Percentiles rank a stretch among this genome's conserved stretches.
phyloP scores from a whole-genome alignment of 2,329 filamentous ascomycete species.

The Fusarium longipes region DNA sequence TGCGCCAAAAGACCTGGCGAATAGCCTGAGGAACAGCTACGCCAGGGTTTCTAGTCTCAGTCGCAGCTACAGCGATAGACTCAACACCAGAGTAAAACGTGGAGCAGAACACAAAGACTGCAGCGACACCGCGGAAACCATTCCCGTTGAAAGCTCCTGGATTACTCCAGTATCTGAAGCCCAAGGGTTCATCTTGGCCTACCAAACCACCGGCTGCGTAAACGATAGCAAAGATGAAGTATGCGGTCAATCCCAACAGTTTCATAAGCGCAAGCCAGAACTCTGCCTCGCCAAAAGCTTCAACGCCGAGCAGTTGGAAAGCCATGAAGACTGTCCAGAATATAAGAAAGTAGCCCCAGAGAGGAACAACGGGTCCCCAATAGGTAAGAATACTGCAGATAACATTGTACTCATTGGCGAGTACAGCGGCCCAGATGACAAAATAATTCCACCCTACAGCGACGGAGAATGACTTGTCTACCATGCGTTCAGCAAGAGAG shows the following conservation, averaged over 20 bases:
- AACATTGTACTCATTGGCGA: conserved; percentile 78
- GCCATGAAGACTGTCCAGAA: conserved; percentile 77
- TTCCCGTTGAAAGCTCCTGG: conserved; percentile 75
- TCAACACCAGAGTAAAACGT: conserved; percentile 78
- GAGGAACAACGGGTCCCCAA: conserved; percentile 70
- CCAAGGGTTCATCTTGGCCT: conserved; percentile 67
- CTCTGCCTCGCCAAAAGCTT: conserved; percentile 81
- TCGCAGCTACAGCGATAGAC: conserved; percentile 71
- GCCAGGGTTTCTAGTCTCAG: conserved; percentile 68
- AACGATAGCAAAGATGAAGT: conserved; percentile 79
- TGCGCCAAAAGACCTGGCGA: conserved; percentile 70
- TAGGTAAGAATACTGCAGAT: conserved; percentile 73
- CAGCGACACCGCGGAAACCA: conserved; percentile 73
- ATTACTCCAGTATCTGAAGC: conserved; percentile 77
- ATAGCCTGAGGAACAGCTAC: conserved; percentile 68
- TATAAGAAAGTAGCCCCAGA: conserved; percentile 78
- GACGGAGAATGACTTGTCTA: conserved; percentile 75
- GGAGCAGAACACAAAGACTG: conserved; percentile 76
- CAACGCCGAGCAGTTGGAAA: conserved; percentile 77
- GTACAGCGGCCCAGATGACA: conserved; percentile 73
- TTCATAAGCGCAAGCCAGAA: conserved; percentile 83
- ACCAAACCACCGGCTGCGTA: conserved; percentile 75
- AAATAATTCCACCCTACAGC: conserved; percentile 80
- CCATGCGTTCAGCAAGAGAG: conserved; percentile 75
- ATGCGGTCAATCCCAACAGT: conserved; percentile 74